Evolutionary conservation across 805 yeast species (phyloP).

Genomic region (Myxozyma neglecta): DNA sequence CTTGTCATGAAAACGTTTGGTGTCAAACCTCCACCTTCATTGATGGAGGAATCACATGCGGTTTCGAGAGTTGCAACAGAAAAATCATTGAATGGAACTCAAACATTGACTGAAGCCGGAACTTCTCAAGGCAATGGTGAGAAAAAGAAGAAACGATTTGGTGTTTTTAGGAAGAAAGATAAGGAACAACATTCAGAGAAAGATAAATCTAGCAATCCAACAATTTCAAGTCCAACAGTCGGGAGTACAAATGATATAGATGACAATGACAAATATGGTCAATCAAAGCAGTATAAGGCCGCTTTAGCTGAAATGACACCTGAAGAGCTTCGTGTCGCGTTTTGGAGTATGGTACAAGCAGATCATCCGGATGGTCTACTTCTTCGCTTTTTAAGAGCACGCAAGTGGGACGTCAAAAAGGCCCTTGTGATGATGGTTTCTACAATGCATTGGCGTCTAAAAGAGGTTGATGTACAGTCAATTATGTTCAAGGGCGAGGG

Average conservation of each 20-base stretch:
- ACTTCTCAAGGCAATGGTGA: constrained; percentile 6
- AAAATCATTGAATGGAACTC: constrained; percentile 14
- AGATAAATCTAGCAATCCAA: constrained; percentile 12
- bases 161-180: constrained; percentile 31
- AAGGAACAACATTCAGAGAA: constrained; percentile 11
- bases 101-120: constrained; percentile 7
- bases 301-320: constrained; percentile 56
- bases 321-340: constrained; percentile 50
- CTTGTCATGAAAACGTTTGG: constrained; percentile 24
- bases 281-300: constrained; percentile 44
- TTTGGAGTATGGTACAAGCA: constrained; percentile 64
- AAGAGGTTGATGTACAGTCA: constrained; percentile 58
- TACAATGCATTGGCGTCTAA: constrained; percentile 86
- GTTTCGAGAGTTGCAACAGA: constrained; percentile 3
- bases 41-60: constrained; percentile 29
- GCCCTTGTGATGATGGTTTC: constrained; percentile 79
- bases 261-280: constrained; percentile 34
- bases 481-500: constrained; percentile 73
- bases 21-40: constrained; percentile 32
- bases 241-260: constrained; percentile 7
- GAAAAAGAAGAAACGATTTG: constrained; percentile 33
- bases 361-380: constrained; percentile 84
- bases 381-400: constrained; percentile 86
- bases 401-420: constrained; percentile 82
- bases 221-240: constrained; percentile 16